Evolutionary conservation across 345 rosid species (phyloP).

Genomic region (Eucalyptus viminalis): DNA sequence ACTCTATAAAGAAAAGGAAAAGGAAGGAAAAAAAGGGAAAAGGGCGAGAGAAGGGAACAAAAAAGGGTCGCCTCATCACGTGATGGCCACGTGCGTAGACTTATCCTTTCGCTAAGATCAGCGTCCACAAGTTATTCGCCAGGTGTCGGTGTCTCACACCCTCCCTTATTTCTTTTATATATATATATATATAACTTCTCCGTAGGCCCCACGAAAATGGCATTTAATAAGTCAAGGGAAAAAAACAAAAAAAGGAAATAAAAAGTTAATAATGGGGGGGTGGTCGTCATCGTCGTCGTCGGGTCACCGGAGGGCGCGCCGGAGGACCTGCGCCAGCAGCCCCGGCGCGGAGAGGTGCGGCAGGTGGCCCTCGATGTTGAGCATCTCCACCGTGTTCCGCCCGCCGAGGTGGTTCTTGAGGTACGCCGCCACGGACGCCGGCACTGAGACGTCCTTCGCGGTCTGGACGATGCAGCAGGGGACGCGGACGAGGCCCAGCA

Average conservation of each 20-base stretch:
- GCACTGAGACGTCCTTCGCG: slow-evolving; percentile 28
- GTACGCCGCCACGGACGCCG: slow-evolving; percentile 27
- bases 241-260: neutral
- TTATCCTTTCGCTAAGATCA: neutral
- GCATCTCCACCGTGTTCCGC: slow-evolving; percentile 26
- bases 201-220: neutral
- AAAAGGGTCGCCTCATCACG: neutral
- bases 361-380: slow-evolving; percentile 32
- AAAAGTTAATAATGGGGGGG: too few species aligned
- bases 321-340: slow-evolving; percentile 16
- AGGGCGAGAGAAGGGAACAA: neutral
- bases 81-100: neutral
- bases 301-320: slow-evolving; percentile 26
- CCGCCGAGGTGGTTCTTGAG: slow-evolving; percentile 33
- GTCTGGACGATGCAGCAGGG: slow-evolving; percentile 39
- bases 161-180: neutral
- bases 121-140: slow-evolving; percentile 11
- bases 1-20: neutral
- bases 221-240: too few species aligned
- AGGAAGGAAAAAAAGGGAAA: neutral
- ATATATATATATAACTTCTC: neutral
- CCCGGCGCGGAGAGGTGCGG: slow-evolving; percentile 38
- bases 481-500: slow-evolving; percentile 23
- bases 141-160: slow-evolving; percentile 7
- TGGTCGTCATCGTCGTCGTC: neutral